Evolutionary conservation across 108 stramenopile genomes (phyloP).

Genomic region (Pseudonitzschia multiseries): DNA sequence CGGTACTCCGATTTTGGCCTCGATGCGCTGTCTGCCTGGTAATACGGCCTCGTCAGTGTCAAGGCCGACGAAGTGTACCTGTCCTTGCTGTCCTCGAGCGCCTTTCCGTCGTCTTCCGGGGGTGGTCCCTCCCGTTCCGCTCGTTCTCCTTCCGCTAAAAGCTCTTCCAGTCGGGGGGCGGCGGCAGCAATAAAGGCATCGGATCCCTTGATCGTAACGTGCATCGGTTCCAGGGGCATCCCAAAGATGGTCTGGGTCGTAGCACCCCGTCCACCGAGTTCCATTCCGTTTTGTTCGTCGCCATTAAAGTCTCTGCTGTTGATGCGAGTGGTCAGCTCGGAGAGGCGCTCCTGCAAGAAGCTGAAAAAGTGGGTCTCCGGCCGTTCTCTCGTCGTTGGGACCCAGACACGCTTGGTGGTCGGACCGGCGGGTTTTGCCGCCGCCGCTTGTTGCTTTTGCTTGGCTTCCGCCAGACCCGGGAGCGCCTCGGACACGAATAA

Average conservation of each 20-base stretch:
- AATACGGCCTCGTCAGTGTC: constrained; percentile 26
- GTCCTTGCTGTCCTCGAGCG: background rate
- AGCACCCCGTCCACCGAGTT: constrained; percentile 43
- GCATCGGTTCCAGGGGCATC: constrained; percentile 64
- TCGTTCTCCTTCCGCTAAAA: constrained; percentile 68
- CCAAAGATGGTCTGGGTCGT: constrained; percentile 43
- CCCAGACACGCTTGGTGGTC: constrained; percentile 45
- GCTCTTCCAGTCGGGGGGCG: constrained; percentile 47
- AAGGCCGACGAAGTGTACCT: constrained; percentile 17
- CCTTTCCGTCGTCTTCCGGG: constrained; percentile 22
- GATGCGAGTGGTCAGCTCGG: constrained; percentile 11
- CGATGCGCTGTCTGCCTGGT: background rate
- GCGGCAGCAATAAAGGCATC: constrained; percentile 50
- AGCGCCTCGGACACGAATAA: constrained; percentile 20
- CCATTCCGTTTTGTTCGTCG: constrained; percentile 25
- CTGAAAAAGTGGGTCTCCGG: constrained; percentile 36
- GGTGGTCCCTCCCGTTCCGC: constrained; percentile 52
- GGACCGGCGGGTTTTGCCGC: constrained; percentile 10
- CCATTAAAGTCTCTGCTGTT: constrained; percentile 4
- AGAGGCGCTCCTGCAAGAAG: constrained; percentile 30
- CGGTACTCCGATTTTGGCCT: constrained; percentile 34
- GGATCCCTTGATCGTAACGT: constrained; percentile 65
- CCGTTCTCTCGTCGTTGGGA: constrained; percentile 38
- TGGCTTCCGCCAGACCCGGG: constrained; percentile 37
- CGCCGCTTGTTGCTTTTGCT: constrained; percentile 13